Base-by-base conservation (phyloP, 306 rosid genomes). In the Acmispon strigosus region DNA sequence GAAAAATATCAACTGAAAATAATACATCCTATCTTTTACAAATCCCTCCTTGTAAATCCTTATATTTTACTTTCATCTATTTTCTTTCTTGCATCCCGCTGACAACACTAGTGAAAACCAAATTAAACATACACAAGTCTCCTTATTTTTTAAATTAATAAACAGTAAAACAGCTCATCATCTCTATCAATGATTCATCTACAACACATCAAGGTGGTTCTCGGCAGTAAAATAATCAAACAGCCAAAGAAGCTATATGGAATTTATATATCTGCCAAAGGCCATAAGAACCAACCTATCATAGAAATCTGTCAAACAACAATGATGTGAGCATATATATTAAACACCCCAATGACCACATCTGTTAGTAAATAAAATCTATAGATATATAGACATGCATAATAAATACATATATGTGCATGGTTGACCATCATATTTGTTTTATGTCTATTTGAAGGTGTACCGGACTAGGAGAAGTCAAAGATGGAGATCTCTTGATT, bases 401-500 rank as follows among this genome's bases (percentile, higher is more conserved):
- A 62, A 54, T 16, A 14, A 14, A 42, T 55, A 63, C 9, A 53
- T 43, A 64, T 13, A 54, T 1, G 42, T 1, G 42, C 53, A 50
- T 58, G 49, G 17, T 20, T 22, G 29, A 50, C 11, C 27, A 12
- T 7, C 54, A 11, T 22, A 57, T 27, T 58, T 10, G 22, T 11
- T 11, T 54, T 44, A 12, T 72, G 50, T 10, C 12, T 4, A 39
- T 10, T 48, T 47, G 36, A 64, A 11, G 69, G 57, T 8, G 62
- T 91, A 94, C 99, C 91, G 77, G 88, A 62, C 86, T 89, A 16
- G 95, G 86, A 51, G 95, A 42, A 66, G 63, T 91, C 62, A 94
- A 89, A 41, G 82, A 80, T 62, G 96, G 88, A 70, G 99, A 91
- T 75, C 75, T 90, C 86, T 86, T 91, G 83, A 95, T 82, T 92